Evolutionary conservation across 306 rosid species (phyloP), one percentile per base, ranked within the genome.

Genomic region (Gastrolobium bilobum): DNA sequence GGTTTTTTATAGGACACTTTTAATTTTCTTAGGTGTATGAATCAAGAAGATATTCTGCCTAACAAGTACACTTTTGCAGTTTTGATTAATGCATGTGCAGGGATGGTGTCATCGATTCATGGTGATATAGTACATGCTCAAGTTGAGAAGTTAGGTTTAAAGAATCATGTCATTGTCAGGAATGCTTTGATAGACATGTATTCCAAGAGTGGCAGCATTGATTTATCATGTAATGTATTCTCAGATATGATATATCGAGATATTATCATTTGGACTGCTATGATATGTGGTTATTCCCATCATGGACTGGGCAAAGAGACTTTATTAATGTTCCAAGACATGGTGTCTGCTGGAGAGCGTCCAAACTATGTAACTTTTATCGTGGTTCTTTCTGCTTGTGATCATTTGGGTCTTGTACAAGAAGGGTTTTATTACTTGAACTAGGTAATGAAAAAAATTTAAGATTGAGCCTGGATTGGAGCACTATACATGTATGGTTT

Each of bases 401-500:
- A 90, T 7, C 93, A 84, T 79, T 59, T 86, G 76, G 89, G 79
- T 60, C 78, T 84, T 77, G 90, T 87, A 72, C 57, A 87, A 31
- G 85, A 84, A 83, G 93, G 93, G 68, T 81, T 84, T 76, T 83
- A 79, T 74, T 87, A 76, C 79, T 75, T 89, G 82, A 79, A 87
- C 79, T 78, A 79, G 9, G 71, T 76, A 56, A 91, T 91, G 93
- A n/a, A 83, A 69, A 63, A 67, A 66, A 29, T 76, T 54, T 47
- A 51, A 84, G 43, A 83, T 94, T 29, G 89, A 90, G 63, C 96
- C 94, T 1, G 92, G 94, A 58, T 77, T 90, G 73, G 97, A 90
- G 88, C 97, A 94, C 84, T 90, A 89, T 82, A 91, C 97, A 15
- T 90, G 98, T 65, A 82, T 89, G 86, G 86, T 91, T 15, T 78